These are phyloP conservation scores for Leccinum obscurum DNA, from an alignment of 768 basidiomycete genomes.

Conservation along the genomic window DNA sequence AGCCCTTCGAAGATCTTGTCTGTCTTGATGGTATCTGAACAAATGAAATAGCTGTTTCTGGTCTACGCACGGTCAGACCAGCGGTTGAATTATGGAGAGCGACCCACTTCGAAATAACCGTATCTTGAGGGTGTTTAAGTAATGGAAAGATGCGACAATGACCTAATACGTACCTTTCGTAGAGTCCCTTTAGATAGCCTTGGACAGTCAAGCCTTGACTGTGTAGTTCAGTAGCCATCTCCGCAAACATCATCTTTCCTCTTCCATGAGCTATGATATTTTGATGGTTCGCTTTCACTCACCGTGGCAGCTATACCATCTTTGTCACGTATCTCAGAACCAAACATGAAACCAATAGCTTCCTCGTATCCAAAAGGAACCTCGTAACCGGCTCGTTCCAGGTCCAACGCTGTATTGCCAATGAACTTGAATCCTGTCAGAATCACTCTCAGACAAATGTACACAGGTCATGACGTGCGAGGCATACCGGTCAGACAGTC, in stretches of 20 bases:
- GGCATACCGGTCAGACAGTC: constrained; percentile 79
- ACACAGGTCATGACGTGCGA: background rate
- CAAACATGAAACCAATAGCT: constrained; percentile 91
- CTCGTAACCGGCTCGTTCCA: constrained; percentile 65
- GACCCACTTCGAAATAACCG: constrained; percentile 69
- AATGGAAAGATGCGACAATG: background rate
- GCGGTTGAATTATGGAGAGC: background rate
- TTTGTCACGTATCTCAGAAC: constrained; percentile 77
- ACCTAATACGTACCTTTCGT: constrained; percentile 47
- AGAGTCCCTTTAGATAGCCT: constrained; percentile 61
- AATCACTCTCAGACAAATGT: constrained; percentile 2
- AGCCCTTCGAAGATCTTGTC: constrained; percentile 68
- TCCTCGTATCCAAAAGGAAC: constrained; percentile 88
- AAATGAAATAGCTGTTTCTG: constrained; percentile 81
- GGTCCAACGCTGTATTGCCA: constrained; percentile 73
- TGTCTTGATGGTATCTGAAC: constrained; percentile 63
- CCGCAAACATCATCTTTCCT: constrained; percentile 62
- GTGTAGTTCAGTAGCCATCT: constrained; percentile 57
- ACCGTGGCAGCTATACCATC: constrained; percentile 86
- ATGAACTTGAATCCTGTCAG: constrained; percentile 83
- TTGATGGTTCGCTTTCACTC: constrained; percentile 2
- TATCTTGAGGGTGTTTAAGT: constrained; percentile 46
- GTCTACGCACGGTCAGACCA: constrained; percentile 45
- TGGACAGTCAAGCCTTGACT: constrained; percentile 53
- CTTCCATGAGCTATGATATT: constrained; percentile 1